Base-by-base conservation (phyloP, 140 eudicot species). In the Anethum foeniculum region DNA sequence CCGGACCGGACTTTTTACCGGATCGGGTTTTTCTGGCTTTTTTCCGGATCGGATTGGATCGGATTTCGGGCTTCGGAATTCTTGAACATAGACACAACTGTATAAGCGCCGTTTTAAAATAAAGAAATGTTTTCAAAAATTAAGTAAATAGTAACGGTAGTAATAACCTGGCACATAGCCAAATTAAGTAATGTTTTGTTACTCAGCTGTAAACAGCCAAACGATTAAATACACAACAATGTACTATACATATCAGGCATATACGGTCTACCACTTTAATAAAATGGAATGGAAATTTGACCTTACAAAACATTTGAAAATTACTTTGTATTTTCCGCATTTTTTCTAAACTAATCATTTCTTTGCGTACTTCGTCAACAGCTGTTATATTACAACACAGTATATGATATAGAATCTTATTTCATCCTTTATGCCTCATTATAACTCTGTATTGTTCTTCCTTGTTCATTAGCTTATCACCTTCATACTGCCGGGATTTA, bases 361-460 rank as follows among this genome's bases (percentile, higher is more conserved):
- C 81, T 28, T 78, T n/a, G 81, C 81, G 75, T 78, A 62, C 81
- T 78, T 78, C 81, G 81, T 78, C 81, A 27, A 62, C 3, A 78
- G 81, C 81, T 78, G 81, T 78, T 34, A 54, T 78, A 25, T 43
- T 62, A 18, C 28, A 15, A 60, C 34, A n/a, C 23, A 73, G 78
- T 74, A 25, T 21, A 7, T 21, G 5, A 8, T 16, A 21, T 13
- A 3, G 56, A 60, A 60, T 21, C 25, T 12, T 77, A 49, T 13
- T 28, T 4, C 69, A 32, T 78, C 74, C 34, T 77, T 36, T 4
- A 11, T 7, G n/a, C 74, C 6, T 14, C 46, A 27, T 15, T 18
- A 4, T 15, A 28, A 16, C 52, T 71, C 47, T 23, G 41, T 36
- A 16, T 32, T 49, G 71, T 79, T 74, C 71, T 69, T 65, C 38